Base-by-base conservation (phyloP, 2,329 filamentous ascomycete genomes). In the Lasiodiplodia hormozganensis region DNA sequence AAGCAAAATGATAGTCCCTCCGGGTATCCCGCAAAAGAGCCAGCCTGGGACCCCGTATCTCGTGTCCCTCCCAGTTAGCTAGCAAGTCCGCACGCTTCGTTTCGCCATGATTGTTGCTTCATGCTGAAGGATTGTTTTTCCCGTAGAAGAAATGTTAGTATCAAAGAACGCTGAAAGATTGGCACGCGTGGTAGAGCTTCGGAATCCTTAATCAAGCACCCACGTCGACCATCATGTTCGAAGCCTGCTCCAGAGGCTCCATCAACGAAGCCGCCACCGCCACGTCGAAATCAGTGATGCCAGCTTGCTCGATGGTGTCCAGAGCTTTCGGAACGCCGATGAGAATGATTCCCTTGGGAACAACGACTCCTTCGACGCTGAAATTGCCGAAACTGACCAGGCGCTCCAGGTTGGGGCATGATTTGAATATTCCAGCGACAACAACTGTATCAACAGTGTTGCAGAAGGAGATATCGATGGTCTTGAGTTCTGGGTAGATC, bases 391-490 rank as follows among this genome's bases (percentile, higher is more conserved):
- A 90, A 2, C 87, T 85, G 6, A 88, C 85, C 34, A 90, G 74
- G 76, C 88, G 87, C 69, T 80, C 80, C 51, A 88, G 75, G 12
- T 76, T 86, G 0, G 90, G 90, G 70, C 90, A 92, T 62, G 83
- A 81, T 23, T 86, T 83, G 79, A 92, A 92, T 68, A 92, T 87
- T 69, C 82, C 83, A 0, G 87, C 87, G 3, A 92, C 81, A 1
- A 92, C 81, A 65, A 87, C 85, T 72, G 92, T 90, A 21, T 88
- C 89, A 5, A 92, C 86, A 36, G 87, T 82, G 68, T 89, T 88
- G 72, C 89, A 91, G 78, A 97, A 96, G 65, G 90, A 92, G 53
- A 96, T 83, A 76, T 97, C 93, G 53, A 97, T 82, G 68, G 91
- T 87, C 70, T 83, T 82, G 40, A 98, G 83, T 12, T 88, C 83